Conservation (phyloP, 257 asterid species). For the Coffea canephora region DNA sequence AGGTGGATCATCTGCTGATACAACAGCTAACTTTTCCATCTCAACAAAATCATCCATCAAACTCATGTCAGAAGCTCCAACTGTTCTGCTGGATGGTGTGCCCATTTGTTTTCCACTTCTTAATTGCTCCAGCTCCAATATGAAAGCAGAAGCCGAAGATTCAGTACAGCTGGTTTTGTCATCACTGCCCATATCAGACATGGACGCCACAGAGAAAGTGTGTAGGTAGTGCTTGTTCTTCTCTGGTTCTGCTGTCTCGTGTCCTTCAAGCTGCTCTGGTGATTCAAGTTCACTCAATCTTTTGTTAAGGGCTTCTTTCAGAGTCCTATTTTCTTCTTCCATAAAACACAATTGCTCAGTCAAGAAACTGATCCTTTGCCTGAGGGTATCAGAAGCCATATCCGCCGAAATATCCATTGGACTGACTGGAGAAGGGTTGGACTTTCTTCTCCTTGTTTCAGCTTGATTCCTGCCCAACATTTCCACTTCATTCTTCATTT, state of each 20-base stretch:
- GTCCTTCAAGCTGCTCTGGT: constrained; percentile 28
- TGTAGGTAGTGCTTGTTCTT: constrained; percentile 24
- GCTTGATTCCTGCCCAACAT: constrained; percentile 46
- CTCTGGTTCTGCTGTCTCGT: constrained; percentile 26
- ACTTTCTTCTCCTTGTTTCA: constrained; percentile 46
- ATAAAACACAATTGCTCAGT: constrained; percentile 47
- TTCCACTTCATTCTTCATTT: constrained; percentile 71
- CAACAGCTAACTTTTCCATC: constrained; percentile 80
- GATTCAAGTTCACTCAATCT: constrained; percentile 34
- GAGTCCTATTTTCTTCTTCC: constrained; percentile 65
- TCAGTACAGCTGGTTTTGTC: constrained; percentile 64
- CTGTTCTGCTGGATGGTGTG: constrained; percentile 32
- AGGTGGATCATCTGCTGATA: constrained; percentile 38
- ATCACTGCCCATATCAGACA: constrained; percentile 64
- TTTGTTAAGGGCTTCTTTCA: constrained; percentile 40
- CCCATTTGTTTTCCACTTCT: constrained; percentile 39
- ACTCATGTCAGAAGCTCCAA: constrained; percentile 59
- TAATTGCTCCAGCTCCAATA: constrained; percentile 62
- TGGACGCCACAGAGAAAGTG: constrained; percentile 38
- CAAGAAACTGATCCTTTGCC: constrained; percentile 36
- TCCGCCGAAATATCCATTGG: constrained; percentile 40
- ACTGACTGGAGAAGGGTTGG: constrained; percentile 32
- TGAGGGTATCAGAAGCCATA: constrained; percentile 31
- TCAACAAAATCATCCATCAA: constrained; percentile 91
- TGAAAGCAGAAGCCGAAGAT: constrained; percentile 65